Percentiles rank a stretch among this genome's conserved stretches.
These are phyloP conservation scores for Diaporthe longicolla DNA, from an alignment of 2,329 filamentous ascomycete species.

Conservation along the genomic window DNA sequence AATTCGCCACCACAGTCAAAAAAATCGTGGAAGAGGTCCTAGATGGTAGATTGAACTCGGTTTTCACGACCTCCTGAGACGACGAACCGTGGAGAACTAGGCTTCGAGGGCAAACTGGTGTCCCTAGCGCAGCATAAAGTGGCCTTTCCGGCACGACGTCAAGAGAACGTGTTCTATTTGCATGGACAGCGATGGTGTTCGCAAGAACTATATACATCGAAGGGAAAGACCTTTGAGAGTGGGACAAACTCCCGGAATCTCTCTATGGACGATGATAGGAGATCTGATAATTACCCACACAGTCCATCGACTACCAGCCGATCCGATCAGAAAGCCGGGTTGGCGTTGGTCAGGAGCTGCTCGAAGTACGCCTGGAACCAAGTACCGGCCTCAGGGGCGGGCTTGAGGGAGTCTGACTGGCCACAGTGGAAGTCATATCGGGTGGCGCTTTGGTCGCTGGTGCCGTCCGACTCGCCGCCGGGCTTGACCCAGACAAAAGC, in stretches of 20 bases:
- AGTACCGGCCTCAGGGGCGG: conserved; percentile 77
- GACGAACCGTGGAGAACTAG: too few relatives aligned
- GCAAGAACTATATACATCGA: conserved; percentile 40
- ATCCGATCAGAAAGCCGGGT: conserved; percentile 62
- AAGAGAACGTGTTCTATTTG: conserved; percentile 20
- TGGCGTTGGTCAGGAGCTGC: conserved; percentile 68
- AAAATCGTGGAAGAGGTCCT: conserved; percentile 52
- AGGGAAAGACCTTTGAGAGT: background rate
- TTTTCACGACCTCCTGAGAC: conserved; percentile 47
- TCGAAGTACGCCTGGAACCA: conserved; percentile 77
- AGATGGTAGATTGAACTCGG: conserved; percentile 50
- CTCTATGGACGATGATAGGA: conserved; percentile 30
- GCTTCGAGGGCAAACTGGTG: background rate
- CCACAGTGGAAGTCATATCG: conserved; percentile 70
- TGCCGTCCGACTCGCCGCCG: conserved; percentile 70
- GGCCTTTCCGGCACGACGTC: background rate
- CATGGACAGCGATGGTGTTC: conserved; percentile 30
- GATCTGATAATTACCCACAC: background rate
- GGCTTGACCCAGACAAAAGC: conserved; percentile 82
- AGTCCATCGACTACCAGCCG: background rate
- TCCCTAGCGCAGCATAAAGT: too few relatives aligned
- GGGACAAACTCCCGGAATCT: background rate
- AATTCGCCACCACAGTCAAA: conserved; percentile 51
- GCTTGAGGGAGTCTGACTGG: conserved; percentile 66
- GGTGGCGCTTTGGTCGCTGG: conserved; percentile 61